These are phyloP conservation scores for Trichomonascus vanleenenianus DNA, from an alignment of 805 yeast genomes.

Conservation along the genomic window DNA sequence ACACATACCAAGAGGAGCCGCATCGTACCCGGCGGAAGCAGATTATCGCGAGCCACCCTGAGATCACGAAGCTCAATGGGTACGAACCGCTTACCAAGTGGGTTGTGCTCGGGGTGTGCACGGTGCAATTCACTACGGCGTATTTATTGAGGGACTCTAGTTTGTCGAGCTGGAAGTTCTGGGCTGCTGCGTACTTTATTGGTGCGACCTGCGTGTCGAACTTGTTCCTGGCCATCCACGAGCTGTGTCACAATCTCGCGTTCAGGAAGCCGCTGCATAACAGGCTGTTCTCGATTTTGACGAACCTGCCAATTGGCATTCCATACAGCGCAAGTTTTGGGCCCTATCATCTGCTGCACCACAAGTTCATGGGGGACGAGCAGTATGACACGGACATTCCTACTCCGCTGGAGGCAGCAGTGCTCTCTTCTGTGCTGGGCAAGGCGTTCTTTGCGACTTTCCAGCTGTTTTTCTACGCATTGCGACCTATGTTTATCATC, in stretches of 20 bases:
- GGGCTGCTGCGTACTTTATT: constrained; percentile 59
- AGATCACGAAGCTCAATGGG: constrained; percentile 72
- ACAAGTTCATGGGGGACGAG: constrained; percentile 82
- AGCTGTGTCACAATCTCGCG: constrained; percentile 74
- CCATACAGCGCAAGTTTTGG: constrained; percentile 86
- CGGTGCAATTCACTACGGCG: constrained; percentile 60
- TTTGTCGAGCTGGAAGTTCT: constrained; percentile 46
- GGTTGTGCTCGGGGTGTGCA: constrained; percentile 56
- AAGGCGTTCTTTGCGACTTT: constrained; percentile 86
- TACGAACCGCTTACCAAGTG: constrained; percentile 82
- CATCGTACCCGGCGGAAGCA: constrained; percentile 66
- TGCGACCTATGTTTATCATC: constrained; percentile 83
- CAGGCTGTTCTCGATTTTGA: constrained; percentile 65
- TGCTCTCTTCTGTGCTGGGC: constrained; percentile 71
- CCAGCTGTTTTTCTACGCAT: constrained; percentile 82
- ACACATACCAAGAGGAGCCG: constrained; percentile 80
- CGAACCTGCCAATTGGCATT: constrained; percentile 81
- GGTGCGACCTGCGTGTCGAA: constrained; percentile 88
- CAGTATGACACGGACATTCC: constrained; percentile 83
- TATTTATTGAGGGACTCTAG: constrained; percentile 49
- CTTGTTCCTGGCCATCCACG: constrained; percentile 81
- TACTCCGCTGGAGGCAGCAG: constrained; percentile 63
- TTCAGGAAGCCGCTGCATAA: constrained; percentile 74
- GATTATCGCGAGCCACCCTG: constrained; percentile 69
- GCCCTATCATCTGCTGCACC: constrained; percentile 88